These are phyloP conservation scores for Tricholoma flavovirens DNA, from an alignment of 768 basidiomycete species.

Conservation along the genomic window DNA sequence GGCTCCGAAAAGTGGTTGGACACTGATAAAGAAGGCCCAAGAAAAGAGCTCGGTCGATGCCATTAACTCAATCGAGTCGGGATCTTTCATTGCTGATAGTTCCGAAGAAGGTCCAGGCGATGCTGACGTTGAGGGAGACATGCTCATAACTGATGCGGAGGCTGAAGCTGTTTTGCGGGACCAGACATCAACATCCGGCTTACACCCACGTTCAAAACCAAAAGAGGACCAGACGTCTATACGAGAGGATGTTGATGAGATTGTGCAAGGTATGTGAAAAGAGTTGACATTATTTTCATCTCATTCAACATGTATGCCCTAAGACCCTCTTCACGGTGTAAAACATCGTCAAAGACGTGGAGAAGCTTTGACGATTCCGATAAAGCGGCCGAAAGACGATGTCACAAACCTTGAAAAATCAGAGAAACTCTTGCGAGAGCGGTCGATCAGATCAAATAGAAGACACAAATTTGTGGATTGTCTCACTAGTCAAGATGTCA, in stretches of 20 bases:
- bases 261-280: slow-evolving; percentile 60
- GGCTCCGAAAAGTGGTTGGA: slow-evolving; percentile 64
- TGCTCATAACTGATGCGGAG: slow-evolving; percentile 75
- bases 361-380: slow-evolving; percentile 27
- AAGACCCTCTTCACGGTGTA: slow-evolving; percentile 59
- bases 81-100: slow-evolving; percentile 15
- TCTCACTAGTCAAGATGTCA: slow-evolving; percentile 68
- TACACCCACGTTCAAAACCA: slow-evolving; percentile 29
- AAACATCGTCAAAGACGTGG: slow-evolving; percentile 36
- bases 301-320: slow-evolving; percentile 23
- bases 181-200: slow-evolving; percentile 19
- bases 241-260: slow-evolving; percentile 64
- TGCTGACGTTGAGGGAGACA: slow-evolving; percentile 67
- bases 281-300: slow-evolving; percentile 8
- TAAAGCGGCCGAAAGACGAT: slow-evolving; percentile 19
- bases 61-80: slow-evolving; percentile 8
- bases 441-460: slow-evolving; percentile 73
- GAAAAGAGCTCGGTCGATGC: slow-evolving; percentile 18
- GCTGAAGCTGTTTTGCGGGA: slow-evolving; percentile 35
- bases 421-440: slow-evolving; percentile 64
- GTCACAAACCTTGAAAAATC: slow-evolving; percentile 36
- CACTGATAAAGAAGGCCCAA: slow-evolving; percentile 52
- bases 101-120: slow-evolving; percentile 36
- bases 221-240: slow-evolving; percentile 45
- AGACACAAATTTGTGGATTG: slow-evolving; percentile 80